Evolutionary conservation across 2,329 filamentous ascomycete species (phyloP), one percentile per base, ranked within the genome.

Genomic region (Pseudogymnoascus sp.): DNA sequence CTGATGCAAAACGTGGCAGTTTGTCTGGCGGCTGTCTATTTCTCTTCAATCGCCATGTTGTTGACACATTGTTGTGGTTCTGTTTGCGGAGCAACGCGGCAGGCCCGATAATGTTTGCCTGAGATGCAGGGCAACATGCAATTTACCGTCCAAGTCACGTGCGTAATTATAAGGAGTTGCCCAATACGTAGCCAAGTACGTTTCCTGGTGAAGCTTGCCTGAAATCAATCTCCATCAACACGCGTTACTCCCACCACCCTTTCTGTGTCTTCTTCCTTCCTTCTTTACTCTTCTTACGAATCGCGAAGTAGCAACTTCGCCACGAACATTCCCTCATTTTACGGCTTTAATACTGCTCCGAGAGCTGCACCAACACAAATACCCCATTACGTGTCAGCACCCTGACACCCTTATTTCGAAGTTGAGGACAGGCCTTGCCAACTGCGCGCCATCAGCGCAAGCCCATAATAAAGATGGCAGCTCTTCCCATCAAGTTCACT

Each of bases 401-500:
- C 55, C 35, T 57, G 55, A 57, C 55, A 37, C 55, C 55, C 35
- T 57, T 57, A 57, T 57, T 57, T 12, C 33, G 55, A 13, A 57
- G 55, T 57, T 57, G 55, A 35, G 55, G 35, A 57, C 35, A 35
- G 35, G 35, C 35, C 30, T 57, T 37, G 33, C 19, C 55, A 57
- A 35, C 35, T 57, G 61, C 60, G 60, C 60, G 41, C 35, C 59
- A 58, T 48, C 30, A 60, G 62, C 62, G 62, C 62, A 62, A 52
- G 15, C 45, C 45, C 45, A 34, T 55, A 38, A 59, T 57, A 30
- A 66, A 67, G 61, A 71, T 71, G 69, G 68, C 61, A 67, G 84
- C 74, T 82, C 80, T 95, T 72, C 90, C 89, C 71, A 95, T 96
- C 78, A 91, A 90, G 80, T 95, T 96, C 77, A 88, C 88, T 74